Percentiles rank a stretch among this genome's conserved stretches.
Evolutionary conservation across 306 rosid species (phyloP).

Genomic region (Quillaja saponaria): DNA sequence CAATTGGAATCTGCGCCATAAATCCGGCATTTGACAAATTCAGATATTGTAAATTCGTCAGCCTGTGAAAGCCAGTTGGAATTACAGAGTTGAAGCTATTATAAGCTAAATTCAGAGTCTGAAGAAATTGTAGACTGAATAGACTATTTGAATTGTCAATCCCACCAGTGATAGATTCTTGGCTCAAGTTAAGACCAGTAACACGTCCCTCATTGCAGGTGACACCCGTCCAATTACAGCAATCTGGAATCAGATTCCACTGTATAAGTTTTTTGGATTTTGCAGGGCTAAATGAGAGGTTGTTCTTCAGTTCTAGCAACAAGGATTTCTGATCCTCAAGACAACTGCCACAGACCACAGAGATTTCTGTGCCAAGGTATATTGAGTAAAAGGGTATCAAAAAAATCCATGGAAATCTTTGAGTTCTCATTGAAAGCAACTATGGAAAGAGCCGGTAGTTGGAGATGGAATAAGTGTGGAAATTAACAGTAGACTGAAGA

Average conservation of each 20-base stretch:
- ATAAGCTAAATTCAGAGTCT: conserved; percentile 28
- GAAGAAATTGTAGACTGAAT: conserved; percentile 36
- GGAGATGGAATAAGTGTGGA: too few species aligned
- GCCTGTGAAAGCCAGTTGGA: conserved; percentile 38
- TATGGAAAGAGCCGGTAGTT: too few species aligned
- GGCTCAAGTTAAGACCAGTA: conserved; percentile 37
- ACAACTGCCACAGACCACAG: conserved; percentile 36
- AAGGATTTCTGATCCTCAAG: conserved; percentile 40
- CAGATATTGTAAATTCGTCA: conserved; percentile 30
- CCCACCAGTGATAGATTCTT: conserved; percentile 34
- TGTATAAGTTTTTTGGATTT: conserved; percentile 24
- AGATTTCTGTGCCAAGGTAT: conserved; percentile 11
- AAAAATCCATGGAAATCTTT: conserved; percentile 30
- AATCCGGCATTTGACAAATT: conserved; percentile 43
- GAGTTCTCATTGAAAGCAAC: conserved; percentile 34
- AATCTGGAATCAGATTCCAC: conserved; percentile 39
- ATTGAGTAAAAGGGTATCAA: conserved; percentile 8
- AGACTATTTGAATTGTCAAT: conserved; percentile 31
- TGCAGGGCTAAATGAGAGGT: not conserved
- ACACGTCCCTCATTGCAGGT: conserved; percentile 34
- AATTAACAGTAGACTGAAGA: too few species aligned
- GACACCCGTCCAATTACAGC: conserved; percentile 58
- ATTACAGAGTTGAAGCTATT: conserved; percentile 27
- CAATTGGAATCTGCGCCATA: conserved; percentile 39
- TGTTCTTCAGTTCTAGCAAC: conserved; percentile 46